Evolutionary conservation across 768 basidiomycete genomes (phyloP).

Genomic region (Pulveroboletus ravenelii): DNA sequence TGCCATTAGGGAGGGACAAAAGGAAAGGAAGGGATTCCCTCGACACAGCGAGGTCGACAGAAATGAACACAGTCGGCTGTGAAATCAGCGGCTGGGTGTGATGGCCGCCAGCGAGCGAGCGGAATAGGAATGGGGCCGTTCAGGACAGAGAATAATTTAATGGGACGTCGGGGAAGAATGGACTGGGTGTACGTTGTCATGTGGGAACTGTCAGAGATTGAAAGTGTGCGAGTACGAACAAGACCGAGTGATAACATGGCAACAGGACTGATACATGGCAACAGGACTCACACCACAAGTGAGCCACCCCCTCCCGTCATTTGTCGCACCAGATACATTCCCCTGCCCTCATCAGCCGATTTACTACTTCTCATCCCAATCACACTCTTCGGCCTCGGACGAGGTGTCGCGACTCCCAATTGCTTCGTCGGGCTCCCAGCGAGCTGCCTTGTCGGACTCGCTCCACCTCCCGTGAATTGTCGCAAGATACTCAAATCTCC

Average conservation of each 20-base stretch:
- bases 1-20: constrained; percentile 22
- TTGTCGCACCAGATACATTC: constrained; percentile 73
- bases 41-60: not conserved
- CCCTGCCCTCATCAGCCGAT: constrained; percentile 60
- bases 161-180: not conserved
- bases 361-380: constrained; percentile 62
- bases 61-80: constrained; percentile 4
- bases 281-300: constrained; percentile 18
- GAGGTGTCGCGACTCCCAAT: constrained; percentile 37
- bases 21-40: constrained; percentile 11
- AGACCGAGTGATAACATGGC: not conserved
- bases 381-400: constrained; percentile 74
- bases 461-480: constrained; percentile 64
- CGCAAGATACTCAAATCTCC: constrained; percentile 36
- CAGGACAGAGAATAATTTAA: not conserved
- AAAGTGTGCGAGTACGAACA: not conserved
- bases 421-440: constrained; percentile 68
- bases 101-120: constrained; percentile 4
- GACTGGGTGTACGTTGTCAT: constrained; percentile 7
- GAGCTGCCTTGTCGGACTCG: constrained; percentile 66
- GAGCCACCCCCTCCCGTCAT: constrained; percentile 55
- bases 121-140: not conserved
- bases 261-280: not conserved
- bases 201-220: not conserved
- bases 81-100: constrained; percentile 8